Conservation (phyloP, 768 basidiomycete species). For the Crepidotus variabilis region DNA sequence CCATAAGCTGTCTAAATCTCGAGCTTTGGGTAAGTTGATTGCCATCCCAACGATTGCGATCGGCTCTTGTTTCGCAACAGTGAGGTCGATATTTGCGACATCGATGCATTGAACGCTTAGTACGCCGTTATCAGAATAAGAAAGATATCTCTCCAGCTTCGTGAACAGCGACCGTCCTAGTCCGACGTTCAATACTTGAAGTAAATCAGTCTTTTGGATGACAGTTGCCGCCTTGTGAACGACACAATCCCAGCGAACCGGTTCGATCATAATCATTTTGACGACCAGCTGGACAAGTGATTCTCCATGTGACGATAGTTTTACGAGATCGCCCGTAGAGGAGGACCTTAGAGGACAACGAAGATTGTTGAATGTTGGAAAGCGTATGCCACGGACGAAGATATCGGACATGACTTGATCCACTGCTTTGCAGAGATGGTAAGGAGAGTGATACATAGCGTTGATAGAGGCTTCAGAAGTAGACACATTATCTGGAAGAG, state of each 20-base stretch:
- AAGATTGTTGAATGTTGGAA: conserved; percentile 47
- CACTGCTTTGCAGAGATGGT: conserved; percentile 28
- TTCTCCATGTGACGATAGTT: conserved; percentile 6
- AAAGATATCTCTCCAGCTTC: conserved; percentile 28
- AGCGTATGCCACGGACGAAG: conserved; percentile 37
- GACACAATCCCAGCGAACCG: conserved; percentile 51
- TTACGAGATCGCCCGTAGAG: conserved; percentile 34
- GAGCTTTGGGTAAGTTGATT: conserved; percentile 53
- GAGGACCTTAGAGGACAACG: conserved; percentile 45
- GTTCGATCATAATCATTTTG: conserved; percentile 46
- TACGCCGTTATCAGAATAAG: conserved; percentile 21
- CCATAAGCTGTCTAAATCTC: conserved; percentile 49
- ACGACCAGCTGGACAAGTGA: conserved; percentile 40
- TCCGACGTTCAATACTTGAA: conserved; percentile 47
- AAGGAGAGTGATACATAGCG: conserved; percentile 49
- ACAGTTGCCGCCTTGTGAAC: conserved; percentile 23
- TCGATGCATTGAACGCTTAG: conserved; percentile 17
- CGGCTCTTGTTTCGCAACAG: conserved; percentile 27
- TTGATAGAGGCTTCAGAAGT: conserved; percentile 43
- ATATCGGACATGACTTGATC: conserved; percentile 42
- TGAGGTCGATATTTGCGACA: conserved; percentile 16
- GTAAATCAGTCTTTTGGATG: conserved; percentile 16
- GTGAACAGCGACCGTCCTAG: conserved; percentile 34
- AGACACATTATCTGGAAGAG: conserved; percentile 28
- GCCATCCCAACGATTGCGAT: conserved; percentile 77